Base-by-base conservation (phyloP, 2,329 filamentous ascomycete genomes). In the Seiridium cupressi region DNA sequence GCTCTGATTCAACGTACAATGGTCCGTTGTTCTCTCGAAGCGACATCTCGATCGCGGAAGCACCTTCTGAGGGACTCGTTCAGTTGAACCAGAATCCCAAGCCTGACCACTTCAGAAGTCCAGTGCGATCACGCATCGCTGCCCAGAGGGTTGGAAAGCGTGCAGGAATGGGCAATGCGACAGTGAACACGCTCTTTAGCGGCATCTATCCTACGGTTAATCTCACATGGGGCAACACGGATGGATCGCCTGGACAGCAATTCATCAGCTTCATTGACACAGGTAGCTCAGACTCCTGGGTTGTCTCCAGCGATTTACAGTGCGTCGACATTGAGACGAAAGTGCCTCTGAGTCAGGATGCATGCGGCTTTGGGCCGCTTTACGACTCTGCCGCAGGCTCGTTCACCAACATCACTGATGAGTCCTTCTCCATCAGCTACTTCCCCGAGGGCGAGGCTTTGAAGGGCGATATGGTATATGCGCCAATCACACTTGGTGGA, bases 151-250 rank as follows among this genome's bases (percentile, higher is more conserved):
- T 58, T 18, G 46, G 34, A 44, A 49, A 51, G 26, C 55, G 55
- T 11, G 44, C 34, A 3, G 55, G 35, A 8, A 47, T n/a, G 8
- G 58, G 58, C 32, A 55, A 48, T 3, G 48, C 57, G 32, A 49
- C 40, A 8, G 54, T 62, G 48, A 62, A 63, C 44, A 66, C 62
- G 31, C 44, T 66, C 13, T 66, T 59, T 59, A 62, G 60, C 51
- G 64, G 61, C 44, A 57, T 66, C 42, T 66, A 65, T 48, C 63
- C 61, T 5, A 57, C 60, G 26, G 54, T 64, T 34, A 64, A 67
- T 42, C 46, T 66, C 32, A 67, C 63, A 1, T 66, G 63, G 65
- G 62, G 49, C 38, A 63, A 63, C 60, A 58, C 57, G 4, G 46
- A 58, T 34, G 49, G 55, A 7, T 51, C 48, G 26, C 48, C 60